Conservation (phyloP, 2,329 filamentous ascomycete species). For the Lizonia empirigonia region DNA sequence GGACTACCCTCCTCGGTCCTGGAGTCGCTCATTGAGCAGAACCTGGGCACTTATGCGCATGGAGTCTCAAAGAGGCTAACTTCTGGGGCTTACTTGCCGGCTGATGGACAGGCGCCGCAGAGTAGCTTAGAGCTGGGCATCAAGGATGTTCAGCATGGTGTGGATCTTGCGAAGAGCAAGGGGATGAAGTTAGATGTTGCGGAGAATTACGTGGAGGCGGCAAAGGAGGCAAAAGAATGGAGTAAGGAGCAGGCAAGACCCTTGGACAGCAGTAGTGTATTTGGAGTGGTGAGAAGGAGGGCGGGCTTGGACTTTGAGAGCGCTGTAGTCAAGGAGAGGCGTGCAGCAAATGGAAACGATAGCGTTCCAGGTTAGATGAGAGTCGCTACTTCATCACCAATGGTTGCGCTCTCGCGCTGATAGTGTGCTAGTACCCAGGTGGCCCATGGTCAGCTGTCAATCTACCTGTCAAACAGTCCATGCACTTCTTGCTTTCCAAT, state of each 20-base stretch:
- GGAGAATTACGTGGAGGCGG: conserved; percentile 52
- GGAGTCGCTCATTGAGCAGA: conserved; percentile 50
- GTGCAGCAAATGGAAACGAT: conserved; percentile 1
- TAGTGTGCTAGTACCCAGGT: too few species aligned
- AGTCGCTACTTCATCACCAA: too few species aligned
- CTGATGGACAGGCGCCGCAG: conserved; percentile 47
- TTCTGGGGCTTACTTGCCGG: conserved; percentile 33
- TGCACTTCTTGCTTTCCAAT: too few species aligned
- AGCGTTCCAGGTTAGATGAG: too few species aligned
- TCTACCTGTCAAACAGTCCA: too few species aligned
- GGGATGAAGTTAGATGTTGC: conserved; percentile 52
- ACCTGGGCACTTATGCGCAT: conserved; percentile 37
- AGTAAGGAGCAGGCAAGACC: conserved; percentile 43
- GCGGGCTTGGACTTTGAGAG: conserved; percentile 55
- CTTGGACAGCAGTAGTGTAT: conserved; percentile 60
- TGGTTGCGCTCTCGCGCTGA: too few species aligned
- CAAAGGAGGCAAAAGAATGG: conserved; percentile 52
- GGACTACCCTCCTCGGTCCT: conserved; percentile 50
- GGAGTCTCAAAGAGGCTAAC: conserved; percentile 38
- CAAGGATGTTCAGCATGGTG: conserved; percentile 60
- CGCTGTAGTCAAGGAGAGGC: conserved; percentile 38
- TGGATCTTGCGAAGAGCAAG: conserved; percentile 50
- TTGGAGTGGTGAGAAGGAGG: conserved; percentile 53
- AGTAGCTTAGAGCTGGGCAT: conserved; percentile 58
- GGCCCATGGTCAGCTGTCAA: too few species aligned